Base-by-base conservation (phyloP, 2,329 filamentous ascomycete species). In the Penicillium sp. region DNA sequence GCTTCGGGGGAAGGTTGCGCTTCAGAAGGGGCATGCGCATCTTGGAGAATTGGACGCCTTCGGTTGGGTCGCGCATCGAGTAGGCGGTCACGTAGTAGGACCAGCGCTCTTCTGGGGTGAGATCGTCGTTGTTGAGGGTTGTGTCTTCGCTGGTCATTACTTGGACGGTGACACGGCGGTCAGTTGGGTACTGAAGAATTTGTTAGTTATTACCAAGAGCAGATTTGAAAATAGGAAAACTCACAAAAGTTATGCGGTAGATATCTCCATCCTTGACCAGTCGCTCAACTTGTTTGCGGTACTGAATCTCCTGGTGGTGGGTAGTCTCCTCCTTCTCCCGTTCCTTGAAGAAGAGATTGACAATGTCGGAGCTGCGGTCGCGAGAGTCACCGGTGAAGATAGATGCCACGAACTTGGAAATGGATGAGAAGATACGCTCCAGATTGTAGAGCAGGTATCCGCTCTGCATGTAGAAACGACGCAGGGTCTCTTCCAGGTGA, bases 381-480 rank as follows among this genome's bases (percentile, higher is more conserved):
- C 96, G 96, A 46, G 85, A 83, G 67, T 99, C 94, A 3, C 85
- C 85, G 68, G 87, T 92, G 69, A 92, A 90, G 72, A 96, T 92
- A n/a, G 84, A 84, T 19, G 92, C 82, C 25, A 89, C 91, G 57
- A 92, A 88, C 57, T 92, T 89, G 57, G 89, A 88, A 39, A 97
- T 84, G 1, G 88, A 88, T 70, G 87, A 87, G 52, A 97, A 84
- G 31, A 97, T 85, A 71, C 96, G 92, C 70, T 95, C 91, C 62
- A 97, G 87, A 5, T 91, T 92, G 78, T 97, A 99, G 39, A 97
- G 78, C 68, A 92, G 91, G 89, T 93, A 99, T 7, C 94, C 94
- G 63, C 87, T 89, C 70, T 89, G 87, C 57, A 97, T 82, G 72
- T 97, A 99, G 77, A 91, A 97, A 63, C 92, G 90, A 25, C 94